phyloP scores from a whole-genome alignment of 371 early-diverging fungal genomes.

The Mucor plumbeus region DNA sequence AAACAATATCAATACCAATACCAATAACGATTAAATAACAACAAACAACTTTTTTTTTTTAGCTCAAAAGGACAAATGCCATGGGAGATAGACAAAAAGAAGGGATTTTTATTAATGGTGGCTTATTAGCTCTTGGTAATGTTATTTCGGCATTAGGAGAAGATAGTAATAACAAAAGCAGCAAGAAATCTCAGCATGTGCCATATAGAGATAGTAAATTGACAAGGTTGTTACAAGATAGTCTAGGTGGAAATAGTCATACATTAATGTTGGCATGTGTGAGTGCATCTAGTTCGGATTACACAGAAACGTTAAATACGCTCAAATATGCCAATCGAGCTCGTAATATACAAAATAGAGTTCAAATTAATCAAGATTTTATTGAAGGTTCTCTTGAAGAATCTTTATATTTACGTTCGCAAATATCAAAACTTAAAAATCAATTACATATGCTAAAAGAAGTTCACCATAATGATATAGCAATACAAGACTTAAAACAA shows the following conservation, averaged over 20 bases:
- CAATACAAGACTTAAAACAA: constrained; percentile 35
- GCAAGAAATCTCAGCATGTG: constrained; percentile 56
- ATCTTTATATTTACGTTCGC: constrained; percentile 58
- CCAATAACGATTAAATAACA: not conserved
- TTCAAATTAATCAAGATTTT: constrained; percentile 25
- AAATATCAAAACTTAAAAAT: constrained; percentile 63
- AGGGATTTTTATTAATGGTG: constrained; percentile 96
- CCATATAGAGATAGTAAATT: constrained; percentile 98
- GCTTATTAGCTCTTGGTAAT: constrained; percentile 95
- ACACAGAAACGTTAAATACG: constrained; percentile 87
- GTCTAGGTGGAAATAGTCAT: constrained; percentile 82
- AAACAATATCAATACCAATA: not conserved
- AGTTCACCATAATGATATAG: constrained; percentile 21
- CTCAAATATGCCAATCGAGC: constrained; percentile 86
- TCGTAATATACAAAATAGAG: constrained; percentile 77
- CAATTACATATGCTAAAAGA: constrained; percentile 41
- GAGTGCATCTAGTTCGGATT: constrained; percentile 68
- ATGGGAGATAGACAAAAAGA: constrained; percentile 93
- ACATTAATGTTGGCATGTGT: constrained; percentile 92
- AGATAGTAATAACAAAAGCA: constrained; percentile 55
- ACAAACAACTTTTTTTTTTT: constrained; percentile 3
- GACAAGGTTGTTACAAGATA: constrained; percentile 23
- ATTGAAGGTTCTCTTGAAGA: constrained; percentile 35
- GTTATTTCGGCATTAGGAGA: constrained; percentile 97
- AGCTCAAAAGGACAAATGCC: constrained; percentile 90